Evolutionary conservation across 2,329 filamentous ascomycete genomes (phyloP), one percentile per base, ranked within the genome.

Genomic region (Chaetoscypha palmicola): DNA sequence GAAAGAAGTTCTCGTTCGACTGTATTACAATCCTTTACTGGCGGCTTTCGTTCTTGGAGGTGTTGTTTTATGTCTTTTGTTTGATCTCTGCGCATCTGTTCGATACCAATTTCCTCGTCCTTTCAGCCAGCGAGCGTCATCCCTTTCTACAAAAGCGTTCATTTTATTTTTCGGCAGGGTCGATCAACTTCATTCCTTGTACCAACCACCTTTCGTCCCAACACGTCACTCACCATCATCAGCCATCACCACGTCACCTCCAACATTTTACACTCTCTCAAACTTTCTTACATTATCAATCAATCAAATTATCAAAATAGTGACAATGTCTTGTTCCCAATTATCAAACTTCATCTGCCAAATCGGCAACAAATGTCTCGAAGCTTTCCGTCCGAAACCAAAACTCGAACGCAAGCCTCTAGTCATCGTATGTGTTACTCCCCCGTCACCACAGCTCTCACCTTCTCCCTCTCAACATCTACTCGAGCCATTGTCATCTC

Each of bases 331-430:
- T 17, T 54, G 50, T 42, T 37, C 38, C 19, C 43, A 45, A 22
- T 20, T 51, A 36, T 38, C 43, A 20, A 39, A 34, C 20, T 31
- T 46, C 9, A n/a, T 50, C 20, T 43, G 37, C 26, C 44, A 37
- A 30, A 31, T 48, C 17, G 40, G 51, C 23, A 49, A 33, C 12
- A 52, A 45, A 41, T 55, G 41, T 41, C 47, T 53, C 14, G 45
- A 52, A 30, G 40, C 33, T 1, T 17, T 54, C 2, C 39, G 50
- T 30, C 12, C 51, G 2, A 55, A 47, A 43, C 14, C 38, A 28
- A 56, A 54, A 40, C 19, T 42, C 9, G 31, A 24, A 11, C 41
- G 33, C 2, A 50, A 50, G 34, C 26, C 41, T 23, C 35, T 54
- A 14, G 43, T 49, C 5, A 56, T 56, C 23, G 53, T 54, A 37